These are phyloP conservation scores for Diaporthe sp. DNA, from an alignment of 2,329 filamentous ascomycete species.

Conservation along the genomic window DNA sequence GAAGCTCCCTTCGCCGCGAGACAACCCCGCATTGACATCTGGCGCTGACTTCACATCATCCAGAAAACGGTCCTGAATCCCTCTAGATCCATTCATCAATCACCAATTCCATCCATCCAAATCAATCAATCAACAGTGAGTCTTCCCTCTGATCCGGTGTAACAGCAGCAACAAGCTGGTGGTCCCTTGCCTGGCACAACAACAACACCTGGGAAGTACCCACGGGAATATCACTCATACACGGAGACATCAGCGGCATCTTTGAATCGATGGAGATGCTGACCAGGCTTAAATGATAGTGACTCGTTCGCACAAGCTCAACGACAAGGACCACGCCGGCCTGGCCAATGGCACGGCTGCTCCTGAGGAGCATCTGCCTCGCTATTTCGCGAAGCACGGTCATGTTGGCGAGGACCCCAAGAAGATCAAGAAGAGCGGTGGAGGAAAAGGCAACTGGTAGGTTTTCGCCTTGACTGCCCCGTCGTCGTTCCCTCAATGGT, in stretches of 20 bases:
- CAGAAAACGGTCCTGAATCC: conserved; percentile 7
- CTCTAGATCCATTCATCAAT: conserved; percentile 3
- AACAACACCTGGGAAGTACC: not conserved
- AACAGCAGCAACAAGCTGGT: not conserved
- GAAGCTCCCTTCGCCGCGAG: conserved; percentile 5
- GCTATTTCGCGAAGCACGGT: conserved; percentile 92
- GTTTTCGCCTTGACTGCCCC: conserved; percentile 43
- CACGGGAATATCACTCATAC: not conserved
- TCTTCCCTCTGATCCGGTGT: not conserved
- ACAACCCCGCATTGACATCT: conserved; percentile 21
- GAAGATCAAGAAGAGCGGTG: conserved; percentile 97
- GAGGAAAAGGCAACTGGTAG: conserved; percentile 94
- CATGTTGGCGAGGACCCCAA: conserved; percentile 85
- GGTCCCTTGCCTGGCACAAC: not conserved
- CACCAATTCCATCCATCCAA: conserved; percentile 6
- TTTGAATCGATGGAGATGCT: not conserved
- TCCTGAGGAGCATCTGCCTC: conserved; percentile 80
- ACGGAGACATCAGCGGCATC: not conserved
- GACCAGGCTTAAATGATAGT: conserved; percentile 62
- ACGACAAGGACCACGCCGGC: conserved; percentile 89
- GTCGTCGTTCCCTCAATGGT: not conserved
- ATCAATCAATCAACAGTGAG: conserved; percentile 23
- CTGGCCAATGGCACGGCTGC: conserved; percentile 78
- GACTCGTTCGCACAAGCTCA: conserved; percentile 97
- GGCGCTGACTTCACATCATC: conserved; percentile 17